Evolutionary conservation across 192 early-diverging fungal genomes (phyloP), one percentile per base, ranked within the genome.

Genomic region (Cladochytrium replicatum): DNA sequence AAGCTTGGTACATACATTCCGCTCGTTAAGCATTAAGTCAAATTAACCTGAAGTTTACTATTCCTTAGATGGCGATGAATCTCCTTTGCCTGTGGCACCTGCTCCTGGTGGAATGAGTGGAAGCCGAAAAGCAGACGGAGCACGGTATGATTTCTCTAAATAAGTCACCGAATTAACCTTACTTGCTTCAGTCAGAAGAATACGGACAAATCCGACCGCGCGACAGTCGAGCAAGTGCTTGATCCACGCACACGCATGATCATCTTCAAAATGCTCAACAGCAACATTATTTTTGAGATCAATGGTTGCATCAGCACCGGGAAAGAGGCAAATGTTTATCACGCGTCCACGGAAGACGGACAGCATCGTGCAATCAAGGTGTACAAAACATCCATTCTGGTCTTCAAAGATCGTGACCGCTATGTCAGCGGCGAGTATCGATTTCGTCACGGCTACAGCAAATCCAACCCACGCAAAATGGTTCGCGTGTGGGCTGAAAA

Each of bases 281-380:
- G 80, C 34, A 84, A 86, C 42, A 62, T 90, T 3, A 86, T 98
- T 47, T 83, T 87, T 56, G 89, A 91, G 54, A 83, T 98, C 50
- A 92, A 98, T 58, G 95, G 95, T 0, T 98, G 95, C 65, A 83
- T 98, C 39, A 89, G 86, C 60, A 98, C 95, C 0, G 95, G 94
- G 8, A 98, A 98, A 60, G 94, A 98, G 55, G 95, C 95, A 51
- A 98, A 98, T 62, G 95, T 98, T 13, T 98, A 98, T 53, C 93
- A 98, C 47, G 95, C 95, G 4, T 68, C 77, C 11, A 94, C 91
- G 6, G 87, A 88, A 39, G 55, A 69, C 8, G 87, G 84, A 23
- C 65, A 74, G 32, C 90, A 94, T 56, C 69, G 84, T 3, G 92
- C 95, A 5, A 89, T 98, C 57, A 96, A 98, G 56, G 83, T 98